Evolutionary conservation across 441 rosid genomes (phyloP), one percentile per base, ranked within the genome.

Genomic region (Heliophila coronopifolia): DNA sequence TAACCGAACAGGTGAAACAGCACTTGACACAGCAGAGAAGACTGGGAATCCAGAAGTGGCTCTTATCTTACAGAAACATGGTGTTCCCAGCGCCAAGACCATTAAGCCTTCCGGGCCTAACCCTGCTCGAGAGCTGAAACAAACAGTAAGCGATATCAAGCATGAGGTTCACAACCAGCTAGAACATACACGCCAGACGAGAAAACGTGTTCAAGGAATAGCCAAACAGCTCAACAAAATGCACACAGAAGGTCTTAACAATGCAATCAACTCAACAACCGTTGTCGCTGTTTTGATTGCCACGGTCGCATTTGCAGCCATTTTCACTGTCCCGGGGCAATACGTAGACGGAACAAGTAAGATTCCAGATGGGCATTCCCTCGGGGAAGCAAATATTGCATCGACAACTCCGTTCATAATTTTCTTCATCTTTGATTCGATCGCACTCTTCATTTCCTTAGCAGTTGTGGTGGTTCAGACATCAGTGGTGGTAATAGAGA

Each of bases 381-480:
- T 84, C 0, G 98, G 98, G 20, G 88, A 82, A 54, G 94, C 93
- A 1, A 73, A 80, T 27, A 74, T 84, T 18, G 85, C 93, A 11
- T 70, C 67, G 0, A 61, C 66, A 3, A 77, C 77, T 2, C 77
- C 94, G 0, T 91, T 91, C 54, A 59, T 81, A 37, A 66, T 91
- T 2, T 87, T 91, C 76, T 81, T 87, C 73, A 39, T 91, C 44
- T 83, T 91, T 27, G 93, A 91, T 17, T 84, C 96, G 0, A 35
- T 87, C 1, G 88, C 96, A 5, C 95, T 87, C 62, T 91, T 91
- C 77, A 87, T 87, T 50, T 91, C 98, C 8, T 67, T 87, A 13
- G 95, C 95, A 1, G 93, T 81, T 11, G 96, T 87, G 46, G 93
- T 87, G 59, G 95, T 91, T 31, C 98, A 91, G 69, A 91, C 95